Evolutionary conservation across 345 rosid species (phyloP), one percentile per base, ranked within the genome.

Genomic region (Salix exigua): DNA sequence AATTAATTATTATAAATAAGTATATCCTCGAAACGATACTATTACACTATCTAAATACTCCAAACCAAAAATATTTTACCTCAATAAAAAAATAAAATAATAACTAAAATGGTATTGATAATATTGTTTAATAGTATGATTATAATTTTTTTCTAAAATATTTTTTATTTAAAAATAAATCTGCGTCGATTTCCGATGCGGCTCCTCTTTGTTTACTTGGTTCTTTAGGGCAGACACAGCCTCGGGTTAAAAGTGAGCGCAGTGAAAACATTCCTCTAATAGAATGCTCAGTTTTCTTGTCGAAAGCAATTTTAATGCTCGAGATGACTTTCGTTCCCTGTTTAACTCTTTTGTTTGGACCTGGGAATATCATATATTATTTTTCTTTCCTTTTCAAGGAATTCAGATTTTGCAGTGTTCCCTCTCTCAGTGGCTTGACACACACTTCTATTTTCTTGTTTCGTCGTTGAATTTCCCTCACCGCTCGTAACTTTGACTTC

Each of bases 361-460:
- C 2, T 46, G 16, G 16, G 50, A 55, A n/a, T n/a, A 46, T 23
- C 1, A 30, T 7, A 26, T 4, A 5, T 58, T 7, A 0, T 14
- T 25, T 28, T 3, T 38, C 51, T 64, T 76, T 68, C 7, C 44
- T 21, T 40, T 74, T 75, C 77, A 16, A 72, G 28, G 35, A 31
- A 40, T 61, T 16, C 63, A 7, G 75, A 65, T 65, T 48, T 60
- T 26, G 10, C 13, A 33, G 7, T 80, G 86, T 83, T 79, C 83
- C 83, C 87, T 73, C 83, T 78, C 80, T 64, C 68, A 82, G 61
- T 51, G 18, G 61, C 18, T 73, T 71, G 78, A 70, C 86, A 81
- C 86, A 75, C 79, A 83, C 80, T 83, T 83, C 86, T 30, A 83
- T 77, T 85, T 66, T 44, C 61, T 38, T 79, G 87, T 82, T 82